Evolutionary conservation across 2,329 filamentous ascomycete species (phyloP).

Genomic region (Thermothelomyces thermophilus): DNA sequence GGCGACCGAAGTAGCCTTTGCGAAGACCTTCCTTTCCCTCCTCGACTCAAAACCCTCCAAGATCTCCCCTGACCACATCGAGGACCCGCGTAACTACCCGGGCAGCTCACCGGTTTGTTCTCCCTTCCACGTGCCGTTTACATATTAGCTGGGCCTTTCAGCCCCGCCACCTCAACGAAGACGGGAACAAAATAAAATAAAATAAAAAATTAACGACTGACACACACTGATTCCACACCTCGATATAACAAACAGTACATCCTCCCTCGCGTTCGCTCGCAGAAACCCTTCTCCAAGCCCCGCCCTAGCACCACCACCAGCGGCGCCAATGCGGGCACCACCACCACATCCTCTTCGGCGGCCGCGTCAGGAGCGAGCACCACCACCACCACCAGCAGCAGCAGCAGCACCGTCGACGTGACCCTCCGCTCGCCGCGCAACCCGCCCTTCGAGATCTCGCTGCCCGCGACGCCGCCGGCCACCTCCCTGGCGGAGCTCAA

Average conservation of each 20-base stretch:
- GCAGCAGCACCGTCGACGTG: background rate
- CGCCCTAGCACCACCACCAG: constrained; percentile 1
- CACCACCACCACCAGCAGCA: background rate
- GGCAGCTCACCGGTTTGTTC: constrained; percentile 64
- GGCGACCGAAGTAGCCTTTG: constrained; percentile 73
- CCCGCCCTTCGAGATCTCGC: constrained; percentile 57
- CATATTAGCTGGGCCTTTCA: too few relatives aligned
- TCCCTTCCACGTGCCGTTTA: too few relatives aligned
- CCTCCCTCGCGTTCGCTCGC: constrained; percentile 18
- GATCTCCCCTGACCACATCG: constrained; percentile 83
- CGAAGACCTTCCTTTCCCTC: constrained; percentile 71
- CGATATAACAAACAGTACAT: constrained; percentile 16
- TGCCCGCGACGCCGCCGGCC: constrained; percentile 55
- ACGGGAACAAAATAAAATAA: too few relatives aligned
- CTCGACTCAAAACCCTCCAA: constrained; percentile 75
- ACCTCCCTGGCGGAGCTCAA: constrained; percentile 79
- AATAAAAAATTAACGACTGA: background rate
- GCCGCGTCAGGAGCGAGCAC: background rate
- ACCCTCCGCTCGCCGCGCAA: constrained; percentile 55
- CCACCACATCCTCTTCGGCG: background rate
- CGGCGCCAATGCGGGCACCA: background rate
- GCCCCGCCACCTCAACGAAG: too few relatives aligned
- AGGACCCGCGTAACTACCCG: constrained; percentile 74
- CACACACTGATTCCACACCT: background rate
- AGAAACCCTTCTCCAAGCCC: constrained; percentile 16